Evolutionary conservation across 2,329 filamentous ascomycete species (phyloP).

Genomic region (Mycocentrospora acerina): DNA sequence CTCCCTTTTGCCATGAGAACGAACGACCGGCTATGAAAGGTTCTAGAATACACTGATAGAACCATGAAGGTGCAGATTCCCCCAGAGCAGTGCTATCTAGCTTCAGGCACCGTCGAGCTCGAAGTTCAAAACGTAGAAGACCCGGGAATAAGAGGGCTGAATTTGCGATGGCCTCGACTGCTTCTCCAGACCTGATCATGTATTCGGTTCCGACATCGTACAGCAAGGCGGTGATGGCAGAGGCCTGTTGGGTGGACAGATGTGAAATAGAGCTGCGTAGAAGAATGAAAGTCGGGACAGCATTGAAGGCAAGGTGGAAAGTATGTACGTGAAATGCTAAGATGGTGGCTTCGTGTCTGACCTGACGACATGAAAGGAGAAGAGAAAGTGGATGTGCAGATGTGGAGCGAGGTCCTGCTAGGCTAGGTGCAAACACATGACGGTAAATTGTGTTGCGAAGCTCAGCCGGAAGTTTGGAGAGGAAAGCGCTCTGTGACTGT

Average conservation of each 20-base stretch:
- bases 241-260: not conserved
- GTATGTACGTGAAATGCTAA: slow-evolving; percentile 8
- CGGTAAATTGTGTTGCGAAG: slow-evolving; percentile 11
- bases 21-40: too few species aligned
- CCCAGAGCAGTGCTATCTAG: not conserved
- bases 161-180: slow-evolving; percentile 2
- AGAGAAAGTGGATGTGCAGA: slow-evolving; percentile 9
- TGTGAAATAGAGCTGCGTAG: not conserved
- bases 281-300: not conserved
- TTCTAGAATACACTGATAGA: too few species aligned
- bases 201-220: not conserved
- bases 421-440: slow-evolving; percentile 3
- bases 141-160: slow-evolving; percentile 5
- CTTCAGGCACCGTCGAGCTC: not conserved
- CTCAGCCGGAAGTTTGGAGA: slow-evolving; percentile 7
- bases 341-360: slow-evolving; percentile 7
- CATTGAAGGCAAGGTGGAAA: slow-evolving; percentile 1
- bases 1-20: too few species aligned
- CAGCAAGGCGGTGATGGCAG: slow-evolving; percentile 4
- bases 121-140: slow-evolving; percentile 3
- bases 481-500: slow-evolving; percentile 4
- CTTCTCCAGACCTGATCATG: not conserved
- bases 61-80: too few species aligned
- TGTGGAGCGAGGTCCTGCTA: not conserved
- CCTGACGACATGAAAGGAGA: slow-evolving; percentile 8